A percentile compares a stretch with the other conserved stretches of the same genome.
These are phyloP conservation scores for Neonothopanus nambi DNA, from an alignment of 1,284 basidiomycete genomes.

Conservation along the genomic window DNA sequence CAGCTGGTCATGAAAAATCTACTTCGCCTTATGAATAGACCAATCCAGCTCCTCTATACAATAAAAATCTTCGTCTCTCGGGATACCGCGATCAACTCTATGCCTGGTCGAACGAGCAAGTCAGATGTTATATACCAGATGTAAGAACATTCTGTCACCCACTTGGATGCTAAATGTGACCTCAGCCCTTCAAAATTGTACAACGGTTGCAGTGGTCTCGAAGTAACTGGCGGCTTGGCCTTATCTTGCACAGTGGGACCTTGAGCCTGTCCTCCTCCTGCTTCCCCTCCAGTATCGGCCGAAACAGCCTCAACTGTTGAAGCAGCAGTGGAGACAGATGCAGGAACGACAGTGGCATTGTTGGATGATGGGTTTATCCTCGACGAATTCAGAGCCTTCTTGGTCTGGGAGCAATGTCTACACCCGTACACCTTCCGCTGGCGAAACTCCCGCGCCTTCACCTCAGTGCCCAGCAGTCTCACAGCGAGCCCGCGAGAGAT, in stretches of 20 bases:
- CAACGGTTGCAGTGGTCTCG: constrained; percentile 17
- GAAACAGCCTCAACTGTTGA: no score
- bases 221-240: neutral
- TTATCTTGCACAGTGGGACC: neutral
- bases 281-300: neutral
- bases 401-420: constrained; percentile 47
- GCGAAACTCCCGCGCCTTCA: constrained; percentile 23
- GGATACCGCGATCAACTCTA: constrained; percentile 33
- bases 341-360: no score
- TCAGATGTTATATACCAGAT: no score
- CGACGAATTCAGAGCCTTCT: neutral
- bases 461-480: constrained; percentile 28
- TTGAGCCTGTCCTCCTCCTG: no score
- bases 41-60: constrained; percentile 17
- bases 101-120: no score
- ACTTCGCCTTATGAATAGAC: no score
- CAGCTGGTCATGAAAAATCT: no score
- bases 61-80: constrained; percentile 44
- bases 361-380: no score
- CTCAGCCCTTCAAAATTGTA: constrained; percentile 56
- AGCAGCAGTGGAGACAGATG: no score
- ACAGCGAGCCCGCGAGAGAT: constrained; percentile 33
- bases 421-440: constrained; percentile 48
- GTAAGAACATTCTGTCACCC: constrained; percentile 23
- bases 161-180: constrained; percentile 63